Evolutionary conservation across 2,329 filamentous ascomycete genomes (phyloP), one percentile per base, ranked within the genome.

Genomic region (Pseudocercospora fuligena): DNA sequence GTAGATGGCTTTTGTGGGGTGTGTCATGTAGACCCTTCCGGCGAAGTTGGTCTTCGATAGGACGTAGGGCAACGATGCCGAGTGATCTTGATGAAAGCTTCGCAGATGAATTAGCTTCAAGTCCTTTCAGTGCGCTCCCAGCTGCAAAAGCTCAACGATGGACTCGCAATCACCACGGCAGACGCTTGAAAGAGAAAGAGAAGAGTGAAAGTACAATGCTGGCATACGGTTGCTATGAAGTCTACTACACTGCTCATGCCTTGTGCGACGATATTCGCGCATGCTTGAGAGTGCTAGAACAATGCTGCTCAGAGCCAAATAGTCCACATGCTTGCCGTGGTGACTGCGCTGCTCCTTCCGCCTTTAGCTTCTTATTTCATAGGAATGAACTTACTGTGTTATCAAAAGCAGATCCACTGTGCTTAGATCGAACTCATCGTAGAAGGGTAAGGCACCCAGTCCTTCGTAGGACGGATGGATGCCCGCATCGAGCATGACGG

Each of bases 1-100:
- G 87, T 99, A 99, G 78, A 99, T 99, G 74, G 95, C 95, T 80
- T 99, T 98, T 56, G 95, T 99, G 1, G 95, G 93, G 83, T 99
- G 95, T 60, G 95, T 99, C 94, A 98, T 99, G 83, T 97, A 98
- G 68, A 98, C 94, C 23, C 94, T 89, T 58, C 95, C 95, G 71
- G 92, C 91, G 84, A 99, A 99, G 80, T 97, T 97, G 43, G 95
- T 98, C 83, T 99, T 99, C 71, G 94, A 92, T 71, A 99, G 87
- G 66, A 99, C 95, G 78, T 98, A 99, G 53, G 95, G 95, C 56
- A 99, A 84, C n/a, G 94, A 97, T 16, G 94, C 94, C n/a, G 95
- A 95, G 83, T 99, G 95, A 77, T 99, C 95, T 78, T 98, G 87
- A 80, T 99, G 95, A 78, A 99, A 99, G 91, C 94, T 97, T 77